Evolutionary conservation across 169 alveolate species (phyloP), one percentile per base, ranked within the genome.

Genomic region (Plasmodium malariae): DNA sequence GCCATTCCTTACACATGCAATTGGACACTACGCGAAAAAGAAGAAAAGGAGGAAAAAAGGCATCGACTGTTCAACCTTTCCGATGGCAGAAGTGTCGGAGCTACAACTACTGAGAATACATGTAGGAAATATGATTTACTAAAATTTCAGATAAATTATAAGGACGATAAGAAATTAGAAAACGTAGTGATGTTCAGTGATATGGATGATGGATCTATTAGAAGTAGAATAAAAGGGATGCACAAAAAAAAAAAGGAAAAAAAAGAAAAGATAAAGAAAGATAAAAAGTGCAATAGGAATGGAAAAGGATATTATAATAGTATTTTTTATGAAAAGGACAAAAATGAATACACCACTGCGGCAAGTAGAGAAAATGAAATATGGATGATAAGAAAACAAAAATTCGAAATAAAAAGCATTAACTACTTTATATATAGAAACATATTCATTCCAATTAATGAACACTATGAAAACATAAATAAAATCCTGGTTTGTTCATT

Each of bases 401-500:
- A 62, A 14, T 17, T 76, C 5, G 45, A 76, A 30, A 40, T 76
- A 14, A 32, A 76, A 45, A 76, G 68, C 12, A 14, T 76, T 7
- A 76, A 62, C 26, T 76, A 76, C 62, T 60, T 59, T 34, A n/a
- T 76, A 3, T 76, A 76, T 68, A 60, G 67, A 76, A 76, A 43
- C 45, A 24, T 76, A 19, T 76, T 12, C 36, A 45, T 17, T 12
- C 89, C 89, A n/a, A 76, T 76, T 3, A 45, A 76, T 6, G 17
- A 76, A 28, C 89, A 76, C 12, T 76, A 17, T 51, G 65, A 76
- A 14, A 76, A 26, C n/a, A 51, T 63, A 6, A 76, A 76, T 26
- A 21, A 51, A 19, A 76, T 76, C 1, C 68, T 76, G 14, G 67
- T 76, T 2, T 28, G 36, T 48, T 62, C 65, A 2, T 76, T 40